These are phyloP conservation scores for Monosporascus sp. DNA, from an alignment of 2,329 filamentous ascomycete genomes.

Conservation along the genomic window DNA sequence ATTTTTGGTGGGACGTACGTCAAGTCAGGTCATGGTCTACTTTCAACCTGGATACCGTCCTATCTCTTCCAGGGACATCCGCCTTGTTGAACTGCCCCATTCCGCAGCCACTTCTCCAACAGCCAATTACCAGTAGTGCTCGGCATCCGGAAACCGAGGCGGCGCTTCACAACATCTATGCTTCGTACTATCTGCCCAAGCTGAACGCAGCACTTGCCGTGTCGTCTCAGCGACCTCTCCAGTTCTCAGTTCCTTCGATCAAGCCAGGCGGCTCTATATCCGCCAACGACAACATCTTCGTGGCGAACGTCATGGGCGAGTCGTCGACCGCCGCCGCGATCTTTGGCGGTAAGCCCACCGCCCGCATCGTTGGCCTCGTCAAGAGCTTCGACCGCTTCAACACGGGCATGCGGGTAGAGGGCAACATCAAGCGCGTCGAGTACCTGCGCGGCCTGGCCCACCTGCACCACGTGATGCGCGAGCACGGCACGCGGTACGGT, in stretches of 20 bases:
- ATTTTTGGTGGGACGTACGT: constrained; percentile 96
- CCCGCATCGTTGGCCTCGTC: constrained; percentile 61
- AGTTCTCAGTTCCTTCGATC: constrained; percentile 41
- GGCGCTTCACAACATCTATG: constrained; percentile 69
- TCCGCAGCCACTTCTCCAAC: constrained; percentile 54
- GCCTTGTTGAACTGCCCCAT: constrained; percentile 68
- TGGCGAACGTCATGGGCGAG: constrained; percentile 57
- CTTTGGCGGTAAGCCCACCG: constrained; percentile 41
- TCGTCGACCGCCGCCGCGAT: constrained; percentile 49
- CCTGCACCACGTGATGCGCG: constrained; percentile 86
- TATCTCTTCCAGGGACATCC: constrained; percentile 66
- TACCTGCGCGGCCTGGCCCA: constrained; percentile 84
- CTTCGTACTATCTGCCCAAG: constrained; percentile 75
- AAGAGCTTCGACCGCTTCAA: constrained; percentile 94
- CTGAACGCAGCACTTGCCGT: constrained; percentile 79
- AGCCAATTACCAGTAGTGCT: constrained; percentile 49
- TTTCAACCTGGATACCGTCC: constrained; percentile 70
- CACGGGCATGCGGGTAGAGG: constrained; percentile 84
- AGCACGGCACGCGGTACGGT: constrained; percentile 87
- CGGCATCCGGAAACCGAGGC: constrained; percentile 74
- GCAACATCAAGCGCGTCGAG: constrained; percentile 77
- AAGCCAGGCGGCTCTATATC: constrained; percentile 24
- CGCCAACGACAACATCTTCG: constrained; percentile 54
- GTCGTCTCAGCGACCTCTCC: constrained; percentile 62
- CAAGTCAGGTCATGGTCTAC: constrained; percentile 78